phyloP scores from a whole-genome alignment of 257 asterid species.

The Scutellaria galericulata region DNA sequence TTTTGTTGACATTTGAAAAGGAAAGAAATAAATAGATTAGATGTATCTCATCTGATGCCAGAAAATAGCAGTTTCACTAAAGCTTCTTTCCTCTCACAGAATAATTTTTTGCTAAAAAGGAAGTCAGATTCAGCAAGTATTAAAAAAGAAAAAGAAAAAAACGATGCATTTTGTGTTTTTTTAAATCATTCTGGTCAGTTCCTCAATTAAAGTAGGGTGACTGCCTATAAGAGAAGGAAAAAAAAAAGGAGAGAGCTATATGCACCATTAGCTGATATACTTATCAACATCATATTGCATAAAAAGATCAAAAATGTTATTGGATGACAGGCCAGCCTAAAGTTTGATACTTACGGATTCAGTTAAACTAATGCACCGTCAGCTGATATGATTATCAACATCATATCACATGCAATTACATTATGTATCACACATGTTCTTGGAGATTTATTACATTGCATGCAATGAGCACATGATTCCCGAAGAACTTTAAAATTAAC shows the following conservation, averaged over 20 bases:
- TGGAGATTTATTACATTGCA: constrained; percentile 12
- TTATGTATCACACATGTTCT: not conserved
- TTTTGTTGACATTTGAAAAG: not conserved
- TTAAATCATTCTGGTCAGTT: not conserved
- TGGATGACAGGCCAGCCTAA: constrained; percentile 4
- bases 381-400: not conserved
- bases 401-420: constrained; percentile 6
- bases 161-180: not conserved
- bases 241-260: not conserved
- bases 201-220: not conserved
- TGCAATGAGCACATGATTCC: constrained; percentile 22
- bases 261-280: constrained; percentile 20
- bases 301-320: constrained; percentile 12
- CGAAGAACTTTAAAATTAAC: constrained; percentile 15
- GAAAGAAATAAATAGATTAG: not conserved
- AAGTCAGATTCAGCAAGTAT: constrained; percentile 18
- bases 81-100: not conserved
- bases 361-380: not conserved
- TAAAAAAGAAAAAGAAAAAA: not conserved
- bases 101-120: not conserved
- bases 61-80: not conserved
- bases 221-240: constrained; percentile 13
- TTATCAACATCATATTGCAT: constrained; percentile 12
- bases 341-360: constrained; percentile 8
- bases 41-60: not conserved